phyloP scores from a whole-genome alignment of 352 stramenopile species.

The Phytophthora hibernalis region DNA sequence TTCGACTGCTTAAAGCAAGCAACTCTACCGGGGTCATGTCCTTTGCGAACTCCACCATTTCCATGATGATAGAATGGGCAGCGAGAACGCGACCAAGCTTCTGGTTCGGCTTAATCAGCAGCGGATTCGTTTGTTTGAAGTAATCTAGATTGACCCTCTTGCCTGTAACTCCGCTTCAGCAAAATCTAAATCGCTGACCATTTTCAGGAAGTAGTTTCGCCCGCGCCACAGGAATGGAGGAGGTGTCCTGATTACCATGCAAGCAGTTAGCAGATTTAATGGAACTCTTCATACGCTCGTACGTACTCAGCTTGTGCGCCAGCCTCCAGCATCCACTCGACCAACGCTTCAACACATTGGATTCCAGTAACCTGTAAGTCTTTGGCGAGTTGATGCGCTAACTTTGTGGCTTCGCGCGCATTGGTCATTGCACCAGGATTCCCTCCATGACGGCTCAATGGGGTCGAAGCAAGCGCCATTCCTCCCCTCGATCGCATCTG shows the following conservation, averaged over 20 bases:
- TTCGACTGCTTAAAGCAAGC: conserved; percentile 30
- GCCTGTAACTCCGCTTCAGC: conserved; percentile 56
- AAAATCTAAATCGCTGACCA: conserved; percentile 76
- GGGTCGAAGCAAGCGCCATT: conserved; percentile 48
- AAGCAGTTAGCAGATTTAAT: background rate
- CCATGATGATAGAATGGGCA: conserved; percentile 73
- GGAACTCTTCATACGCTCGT: background rate
- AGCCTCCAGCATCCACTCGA: conserved; percentile 85
- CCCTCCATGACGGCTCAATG: conserved; percentile 22
- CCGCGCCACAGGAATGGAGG: conserved; percentile 77
- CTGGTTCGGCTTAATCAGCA: conserved; percentile 77
- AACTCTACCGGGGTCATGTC: conserved; percentile 41
- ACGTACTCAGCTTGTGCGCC: conserved; percentile 74
- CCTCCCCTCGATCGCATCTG: conserved; percentile 52
- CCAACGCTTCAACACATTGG: conserved; percentile 77
- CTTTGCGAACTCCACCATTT: conserved; percentile 69
- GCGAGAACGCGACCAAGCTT: conserved; percentile 74
- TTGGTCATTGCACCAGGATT: conserved; percentile 61
- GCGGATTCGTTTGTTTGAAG: conserved; percentile 57
- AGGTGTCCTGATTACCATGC: conserved; percentile 44
- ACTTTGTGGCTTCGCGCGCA: conserved; percentile 66
- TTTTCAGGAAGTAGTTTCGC: conserved; percentile 81
- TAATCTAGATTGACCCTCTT: conserved; percentile 67
- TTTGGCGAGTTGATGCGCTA: conserved; percentile 71
- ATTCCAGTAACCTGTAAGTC: conserved; percentile 73